Percentiles rank a stretch among this genome's conserved stretches.
Evolutionary conservation across 108 stramenopile genomes (phyloP).

Genomic region (Epipyxis sp.): DNA sequence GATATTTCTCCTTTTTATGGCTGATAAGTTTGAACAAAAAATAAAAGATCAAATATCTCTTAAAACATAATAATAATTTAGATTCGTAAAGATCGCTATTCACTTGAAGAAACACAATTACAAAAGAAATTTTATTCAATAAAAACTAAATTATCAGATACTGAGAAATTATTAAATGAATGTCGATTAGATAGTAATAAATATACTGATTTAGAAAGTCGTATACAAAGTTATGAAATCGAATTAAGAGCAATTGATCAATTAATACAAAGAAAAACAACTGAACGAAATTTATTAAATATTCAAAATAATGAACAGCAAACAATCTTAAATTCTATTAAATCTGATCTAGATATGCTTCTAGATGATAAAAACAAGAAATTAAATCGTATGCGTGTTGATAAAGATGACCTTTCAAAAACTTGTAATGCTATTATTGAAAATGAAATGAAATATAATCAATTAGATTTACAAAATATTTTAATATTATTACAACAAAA

Average conservation of each 20-base stretch:
- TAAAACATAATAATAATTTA: not conserved
- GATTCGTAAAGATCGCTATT: not conserved
- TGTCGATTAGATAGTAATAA: conserved; percentile 41
- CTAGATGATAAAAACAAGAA: too few species aligned
- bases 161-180: not conserved
- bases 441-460: too few species aligned
- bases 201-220: conserved; percentile 31
- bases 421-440: too few species aligned
- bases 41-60: too few species aligned
- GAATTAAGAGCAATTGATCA: conserved; percentile 65
- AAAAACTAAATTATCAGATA: not conserved
- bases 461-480: too few species aligned
- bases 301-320: conserved; percentile 59
- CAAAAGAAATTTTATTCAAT: not conserved
- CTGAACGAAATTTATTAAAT: conserved; percentile 31
- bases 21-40: too few species aligned
- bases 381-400: too few species aligned
- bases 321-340: conserved; percentile 39
- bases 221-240: conserved; percentile 4
- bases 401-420: too few species aligned
- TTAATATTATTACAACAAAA: not conserved
- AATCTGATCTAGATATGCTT: too few species aligned
- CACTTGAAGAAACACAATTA: not conserved
- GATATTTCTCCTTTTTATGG: too few species aligned
- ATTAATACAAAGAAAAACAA: too few species aligned